Base-by-base conservation (phyloP, 2,329 filamentous ascomycete species). In the Juglanconis juglandina region DNA sequence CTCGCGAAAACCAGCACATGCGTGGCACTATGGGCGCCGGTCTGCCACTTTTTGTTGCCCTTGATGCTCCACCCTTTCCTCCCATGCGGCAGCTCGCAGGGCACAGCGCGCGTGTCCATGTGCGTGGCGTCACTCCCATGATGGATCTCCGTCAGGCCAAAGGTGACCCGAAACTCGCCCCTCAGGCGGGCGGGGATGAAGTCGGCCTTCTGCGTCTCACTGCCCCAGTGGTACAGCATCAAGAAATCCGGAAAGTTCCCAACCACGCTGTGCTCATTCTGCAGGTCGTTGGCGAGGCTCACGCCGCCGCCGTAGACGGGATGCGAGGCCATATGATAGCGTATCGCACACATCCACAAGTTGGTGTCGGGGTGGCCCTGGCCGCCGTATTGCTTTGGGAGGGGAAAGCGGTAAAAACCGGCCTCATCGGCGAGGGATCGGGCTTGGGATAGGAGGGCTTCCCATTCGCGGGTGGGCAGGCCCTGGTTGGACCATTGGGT, bases 11-110 rank as follows among this genome's bases (percentile, higher is more conserved):
- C 73, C 35, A 87, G 79, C 67, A 83, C 83, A 70, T 87, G 84
- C 2, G 84, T 87, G 24, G 83, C 84, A 60, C 74, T 73, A 66
- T 87, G 84, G 71, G 85, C 84, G 3, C 84, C 84, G 1, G 83
- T 87, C 75, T 87, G 85, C 85, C 85, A 88, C 71, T 83, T 85
- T 73, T 88, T 87, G 52, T 74, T 75, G 3, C 85, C 85, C 51
- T 81, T 81, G 66, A 87, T 79, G 65, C 81, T 52, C 73, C 78
- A 86, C 6, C 79, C 79, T 1, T 75, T 68, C 4, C 73, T 72
- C 1, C 79, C 80, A 52, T 78, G 74, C 3, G 65, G 34, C 42
- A 72, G 73, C 11, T 66, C 76, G 65, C 78, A 76, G 32, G 73
- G 75, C 37, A 65, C 71, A 2, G 81, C 85, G 33, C 70, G 73